These are phyloP conservation scores for Candida bentonensis DNA, from an alignment of 805 yeast species.

Conservation along the genomic window DNA sequence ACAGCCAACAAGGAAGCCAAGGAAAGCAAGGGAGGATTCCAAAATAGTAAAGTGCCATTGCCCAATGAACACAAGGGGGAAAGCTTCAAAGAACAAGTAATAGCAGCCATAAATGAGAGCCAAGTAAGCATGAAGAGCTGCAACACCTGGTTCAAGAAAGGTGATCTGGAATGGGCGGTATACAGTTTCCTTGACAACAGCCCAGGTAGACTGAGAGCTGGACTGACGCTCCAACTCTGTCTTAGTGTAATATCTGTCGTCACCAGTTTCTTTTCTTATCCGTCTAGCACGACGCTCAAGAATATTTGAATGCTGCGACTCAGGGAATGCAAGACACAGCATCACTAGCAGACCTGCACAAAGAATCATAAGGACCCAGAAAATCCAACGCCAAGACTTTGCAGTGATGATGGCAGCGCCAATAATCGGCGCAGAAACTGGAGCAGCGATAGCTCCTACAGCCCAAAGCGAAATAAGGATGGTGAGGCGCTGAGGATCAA, in stretches of 20 bases:
- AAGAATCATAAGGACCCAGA: constrained; percentile 34
- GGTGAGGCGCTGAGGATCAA: constrained; percentile 29
- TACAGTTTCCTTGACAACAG: constrained; percentile 10
- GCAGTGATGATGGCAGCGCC: constrained; percentile 36
- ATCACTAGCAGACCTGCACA: constrained; percentile 31
- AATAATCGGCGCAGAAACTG: constrained; percentile 39
- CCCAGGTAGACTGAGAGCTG: constrained; percentile 3
- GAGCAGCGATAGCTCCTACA: constrained; percentile 40
- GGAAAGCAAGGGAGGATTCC: constrained; percentile 33
- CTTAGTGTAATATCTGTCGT: constrained; percentile 27
- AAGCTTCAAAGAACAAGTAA: constrained; percentile 47
- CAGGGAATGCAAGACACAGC: constrained; percentile 30
- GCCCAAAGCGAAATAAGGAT: constrained; percentile 39
- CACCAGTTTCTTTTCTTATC: constrained; percentile 34
- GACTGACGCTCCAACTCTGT: constrained; percentile 23
- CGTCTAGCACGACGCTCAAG: constrained; percentile 32
- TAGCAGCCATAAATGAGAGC: constrained; percentile 38
- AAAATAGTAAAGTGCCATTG: constrained; percentile 33
- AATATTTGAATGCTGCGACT: constrained; percentile 30
- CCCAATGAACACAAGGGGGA: constrained; percentile 39
- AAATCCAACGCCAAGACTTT: constrained; percentile 39
- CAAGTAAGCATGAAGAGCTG: constrained; percentile 36
- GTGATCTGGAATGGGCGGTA: constrained; percentile 31
- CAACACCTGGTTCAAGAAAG: constrained; percentile 41
- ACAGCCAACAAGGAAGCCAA: constrained; percentile 35